Evolutionary conservation across 148 eudicot species (phyloP).

Genomic region (Chenopodium album): DNA sequence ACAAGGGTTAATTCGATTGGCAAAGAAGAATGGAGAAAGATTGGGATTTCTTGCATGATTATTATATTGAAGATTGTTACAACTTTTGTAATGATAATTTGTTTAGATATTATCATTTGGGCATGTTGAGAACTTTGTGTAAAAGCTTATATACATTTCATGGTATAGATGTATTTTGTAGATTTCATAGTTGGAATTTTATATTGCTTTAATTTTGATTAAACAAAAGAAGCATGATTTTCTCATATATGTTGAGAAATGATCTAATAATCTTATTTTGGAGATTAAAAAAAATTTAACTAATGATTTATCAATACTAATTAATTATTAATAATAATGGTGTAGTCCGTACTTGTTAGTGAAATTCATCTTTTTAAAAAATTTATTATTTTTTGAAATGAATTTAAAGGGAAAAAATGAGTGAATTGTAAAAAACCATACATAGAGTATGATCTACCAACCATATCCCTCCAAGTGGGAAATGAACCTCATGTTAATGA

Average conservation of each 20-base stretch:
- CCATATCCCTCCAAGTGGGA: background rate
- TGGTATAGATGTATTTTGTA: slow-evolving; percentile 28
- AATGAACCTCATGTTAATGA: background rate
- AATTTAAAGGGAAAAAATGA: background rate
- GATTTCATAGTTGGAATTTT: slow-evolving; percentile 1
- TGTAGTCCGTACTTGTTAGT: no score
- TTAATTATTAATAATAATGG: no score
- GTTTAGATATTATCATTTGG: slow-evolving; percentile 10
- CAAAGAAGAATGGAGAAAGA: slow-evolving; percentile 88
- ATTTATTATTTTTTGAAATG: background rate
- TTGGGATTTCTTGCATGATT: slow-evolving; percentile 79
- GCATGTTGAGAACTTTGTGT: slow-evolving; percentile 10
- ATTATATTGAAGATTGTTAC: slow-evolving; percentile 9
- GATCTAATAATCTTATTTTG: no score
- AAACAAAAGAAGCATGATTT: background rate
- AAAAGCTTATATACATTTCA: slow-evolving; percentile 18
- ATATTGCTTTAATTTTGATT: slow-evolving; percentile 1
- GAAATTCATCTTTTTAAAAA: background rate
- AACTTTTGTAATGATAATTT: background rate
- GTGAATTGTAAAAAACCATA: background rate
- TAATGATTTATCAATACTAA: no score
- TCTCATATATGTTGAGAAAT: background rate
- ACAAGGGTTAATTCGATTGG: slow-evolving; percentile 85
- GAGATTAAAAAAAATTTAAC: no score
- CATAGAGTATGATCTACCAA: background rate